A percentile compares a stretch with the other conserved stretches of the same genome.
Conservation (phyloP, 495 filamentous ascomycete genomes). For the Aspergillus wentii region DNA sequence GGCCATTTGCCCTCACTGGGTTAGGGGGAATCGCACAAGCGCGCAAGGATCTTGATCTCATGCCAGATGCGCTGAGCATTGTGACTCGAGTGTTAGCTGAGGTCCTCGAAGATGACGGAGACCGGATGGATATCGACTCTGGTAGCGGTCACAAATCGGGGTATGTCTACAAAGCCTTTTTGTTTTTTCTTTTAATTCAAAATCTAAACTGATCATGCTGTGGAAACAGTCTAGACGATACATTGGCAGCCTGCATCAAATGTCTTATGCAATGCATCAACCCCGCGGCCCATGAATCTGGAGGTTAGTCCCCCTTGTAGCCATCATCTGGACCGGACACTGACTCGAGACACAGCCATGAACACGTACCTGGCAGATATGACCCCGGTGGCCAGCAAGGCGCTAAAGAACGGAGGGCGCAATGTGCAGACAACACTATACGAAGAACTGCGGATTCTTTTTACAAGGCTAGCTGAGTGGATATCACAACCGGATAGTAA, state of each 20-base stretch:
- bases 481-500: conserved; percentile 4
- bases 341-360: conserved; percentile 25
- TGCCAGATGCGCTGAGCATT: conserved; percentile 59
- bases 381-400: conserved; percentile 26
- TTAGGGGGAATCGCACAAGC: conserved; percentile 66
- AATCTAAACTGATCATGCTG: background rate
- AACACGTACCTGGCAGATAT: conserved; percentile 27
- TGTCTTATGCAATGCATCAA: conserved; percentile 44
- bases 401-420: conserved; percentile 31
- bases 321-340: too few relatives aligned
- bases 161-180: conserved; percentile 7
- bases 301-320: conserved; percentile 31
- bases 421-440: conserved; percentile 40
- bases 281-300: conserved; percentile 19
- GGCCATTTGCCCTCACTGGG: conserved; percentile 65
- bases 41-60: conserved; percentile 62
- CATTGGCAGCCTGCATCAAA: conserved; percentile 41
- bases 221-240: conserved; percentile 28
- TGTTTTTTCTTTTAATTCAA: background rate
- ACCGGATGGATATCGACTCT: conserved; percentile 67
- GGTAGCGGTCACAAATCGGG: conserved; percentile 30
- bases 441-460: conserved; percentile 36
- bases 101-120: conserved; percentile 45
- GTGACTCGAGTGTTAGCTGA: conserved; percentile 55
- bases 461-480: conserved; percentile 30